Percentiles rank a stretch among this genome's conserved stretches.
Conservation (phyloP, 371 early-diverging fungal genomes). For the Vairimorpha ceranae region DNA sequence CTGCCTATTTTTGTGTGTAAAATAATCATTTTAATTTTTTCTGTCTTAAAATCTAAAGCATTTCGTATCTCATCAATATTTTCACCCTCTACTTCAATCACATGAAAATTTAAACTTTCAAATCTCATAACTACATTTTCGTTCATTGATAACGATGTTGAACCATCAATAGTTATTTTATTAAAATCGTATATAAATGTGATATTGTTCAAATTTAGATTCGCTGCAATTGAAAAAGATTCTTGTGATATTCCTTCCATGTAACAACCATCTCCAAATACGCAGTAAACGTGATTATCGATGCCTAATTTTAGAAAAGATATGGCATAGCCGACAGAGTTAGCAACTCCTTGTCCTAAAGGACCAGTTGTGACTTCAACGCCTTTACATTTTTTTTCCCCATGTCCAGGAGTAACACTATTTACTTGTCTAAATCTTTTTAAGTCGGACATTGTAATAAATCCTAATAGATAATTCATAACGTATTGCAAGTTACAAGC, state of each 20-base stretch:
- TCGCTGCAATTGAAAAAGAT: conserved; percentile 92
- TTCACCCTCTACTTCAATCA: conserved; percentile 71
- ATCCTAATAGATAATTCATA: conserved; percentile 78
- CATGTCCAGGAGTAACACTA: conserved; percentile 64
- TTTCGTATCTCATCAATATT: conserved; percentile 68
- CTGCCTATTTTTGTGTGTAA: conserved; percentile 67
- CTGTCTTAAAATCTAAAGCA: conserved; percentile 66
- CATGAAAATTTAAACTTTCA: conserved; percentile 85
- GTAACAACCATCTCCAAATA: conserved; percentile 94
- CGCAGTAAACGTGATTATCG: conserved; percentile 75
- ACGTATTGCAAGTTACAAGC: conserved; percentile 87
- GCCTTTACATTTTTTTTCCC: conserved; percentile 74
- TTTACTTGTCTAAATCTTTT: conserved; percentile 80
- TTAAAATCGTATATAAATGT: conserved; percentile 93
- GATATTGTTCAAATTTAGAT: conserved; percentile 83
- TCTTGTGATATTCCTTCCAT: conserved; percentile 95
- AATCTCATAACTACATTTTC: conserved; percentile 83
- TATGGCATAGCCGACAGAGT: conserved; percentile 89
- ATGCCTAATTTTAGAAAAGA: conserved; percentile 45
- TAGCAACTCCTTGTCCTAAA: conserved; percentile 89
- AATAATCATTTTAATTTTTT: conserved; percentile 60
- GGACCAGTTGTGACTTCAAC: conserved; percentile 97
- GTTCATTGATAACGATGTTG: conserved; percentile 76
- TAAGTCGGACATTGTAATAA: conserved; percentile 74
- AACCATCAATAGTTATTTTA: conserved; percentile 80